A percentile compares a stretch with the other conserved stretches of the same genome.
These are phyloP conservation scores for Berberis thunbergii DNA, from an alignment of 164 flowering plant genomes.

Conservation along the genomic window DNA sequence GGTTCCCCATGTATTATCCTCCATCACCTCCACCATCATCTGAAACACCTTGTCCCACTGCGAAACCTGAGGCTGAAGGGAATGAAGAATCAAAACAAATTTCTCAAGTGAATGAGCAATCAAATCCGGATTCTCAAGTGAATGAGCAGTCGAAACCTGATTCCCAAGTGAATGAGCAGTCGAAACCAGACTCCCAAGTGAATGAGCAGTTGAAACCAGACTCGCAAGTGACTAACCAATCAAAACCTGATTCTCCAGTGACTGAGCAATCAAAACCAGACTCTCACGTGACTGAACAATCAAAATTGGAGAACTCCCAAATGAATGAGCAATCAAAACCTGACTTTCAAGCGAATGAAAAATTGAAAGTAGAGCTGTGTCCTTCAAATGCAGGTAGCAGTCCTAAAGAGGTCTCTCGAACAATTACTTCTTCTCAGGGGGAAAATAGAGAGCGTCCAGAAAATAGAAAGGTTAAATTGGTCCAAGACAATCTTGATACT, in stretches of 20 bases:
- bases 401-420: neutral
- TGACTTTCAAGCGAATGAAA: neutral
- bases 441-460: constrained; percentile 10
- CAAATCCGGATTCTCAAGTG: no score
- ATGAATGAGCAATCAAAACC: no score
- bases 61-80: neutral
- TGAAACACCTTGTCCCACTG: neutral
- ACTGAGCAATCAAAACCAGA: neutral
- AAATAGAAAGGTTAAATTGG: constrained; percentile 12
- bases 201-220: neutral
- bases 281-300: neutral
- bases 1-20: no score
- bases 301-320: neutral
- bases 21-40: neutral
- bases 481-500: constrained; percentile 3
- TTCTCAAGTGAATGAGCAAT: no score
- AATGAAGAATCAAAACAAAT: no score
- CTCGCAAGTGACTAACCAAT: neutral
- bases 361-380: neutral
- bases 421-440: constrained; percentile 5
- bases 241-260: neutral
- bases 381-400: neutral
- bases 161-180: no score
- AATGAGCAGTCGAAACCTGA: no score
- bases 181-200: no score